Evolutionary conservation across 306 rosid genomes (phyloP).

Genomic region (Lathyrus aphaca): DNA sequence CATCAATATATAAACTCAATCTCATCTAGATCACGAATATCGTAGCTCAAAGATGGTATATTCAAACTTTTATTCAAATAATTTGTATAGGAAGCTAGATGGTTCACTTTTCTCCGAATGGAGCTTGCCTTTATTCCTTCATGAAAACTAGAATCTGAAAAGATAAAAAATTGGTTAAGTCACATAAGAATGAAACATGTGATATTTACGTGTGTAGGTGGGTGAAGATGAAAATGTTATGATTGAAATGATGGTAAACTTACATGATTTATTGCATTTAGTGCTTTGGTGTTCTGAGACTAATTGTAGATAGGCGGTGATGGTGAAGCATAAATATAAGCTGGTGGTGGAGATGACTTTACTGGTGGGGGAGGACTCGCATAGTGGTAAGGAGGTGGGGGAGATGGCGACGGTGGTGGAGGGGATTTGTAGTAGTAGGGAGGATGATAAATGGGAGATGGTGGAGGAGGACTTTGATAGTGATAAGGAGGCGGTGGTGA

Average conservation of each 20-base stretch:
- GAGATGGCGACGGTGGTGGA: conserved; percentile 60
- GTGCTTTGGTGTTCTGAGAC: conserved; percentile 6
- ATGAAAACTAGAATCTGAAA: conserved; percentile 66
- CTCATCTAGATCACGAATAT: conserved; percentile 39
- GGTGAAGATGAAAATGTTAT: neutral
- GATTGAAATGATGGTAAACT: conserved; percentile 31
- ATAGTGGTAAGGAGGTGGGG: conserved; percentile 63
- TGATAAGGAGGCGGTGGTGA: conserved; percentile 50
- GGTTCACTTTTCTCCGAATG: conserved; percentile 43
- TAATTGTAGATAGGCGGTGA: conserved; percentile 58
- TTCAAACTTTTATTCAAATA: conserved; percentile 56
- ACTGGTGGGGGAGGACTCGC: conserved; percentile 54
- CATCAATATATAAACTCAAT: conserved; percentile 50
- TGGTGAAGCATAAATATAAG: conserved; percentile 63
- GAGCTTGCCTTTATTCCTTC: conserved; percentile 68
- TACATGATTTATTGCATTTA: conserved; percentile 55
- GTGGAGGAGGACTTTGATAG: conserved; percentile 56
- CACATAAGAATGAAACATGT: neutral
- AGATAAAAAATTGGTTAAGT: conserved; percentile 21
- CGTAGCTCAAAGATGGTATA: conserved; percentile 32
- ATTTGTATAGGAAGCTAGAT: conserved; percentile 54
- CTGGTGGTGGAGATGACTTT: conserved; percentile 47
- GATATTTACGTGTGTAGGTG: neutral
- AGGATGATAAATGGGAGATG: conserved; percentile 43
- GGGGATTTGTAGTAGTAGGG: conserved; percentile 60